A percentile compares a stretch with the other conserved stretches of the same genome.
phyloP scores from a whole-genome alignment of 2,329 filamentous ascomycete genomes.

The Apiospora hydei region DNA sequence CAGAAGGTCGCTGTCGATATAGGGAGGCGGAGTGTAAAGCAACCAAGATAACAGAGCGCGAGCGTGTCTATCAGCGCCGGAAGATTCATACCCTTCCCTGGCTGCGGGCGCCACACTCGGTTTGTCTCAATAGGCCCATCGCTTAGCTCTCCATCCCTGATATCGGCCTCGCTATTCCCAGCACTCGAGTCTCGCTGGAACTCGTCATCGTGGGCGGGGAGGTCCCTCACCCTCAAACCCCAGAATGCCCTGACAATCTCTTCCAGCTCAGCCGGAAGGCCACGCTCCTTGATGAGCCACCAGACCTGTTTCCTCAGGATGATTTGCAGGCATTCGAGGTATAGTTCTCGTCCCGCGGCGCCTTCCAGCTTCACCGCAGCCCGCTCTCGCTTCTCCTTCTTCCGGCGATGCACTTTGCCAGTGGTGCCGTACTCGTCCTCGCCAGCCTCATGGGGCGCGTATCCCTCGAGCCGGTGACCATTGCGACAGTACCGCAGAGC shows the following conservation, averaged over 20 bases:
- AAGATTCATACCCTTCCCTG: slow-evolving; percentile 57
- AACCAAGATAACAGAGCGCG: slow-evolving; percentile 80
- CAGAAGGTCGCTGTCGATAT: slow-evolving; percentile 77
- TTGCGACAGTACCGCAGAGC: slow-evolving; percentile 81
- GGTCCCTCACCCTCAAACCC: slow-evolving; percentile 69
- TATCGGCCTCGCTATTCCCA: slow-evolving; percentile 32
- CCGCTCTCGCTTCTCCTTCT: slow-evolving; percentile 63
- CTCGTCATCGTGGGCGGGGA: slow-evolving; percentile 58
- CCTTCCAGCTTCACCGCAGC: slow-evolving; percentile 67
- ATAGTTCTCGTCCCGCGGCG: slow-evolving; percentile 75
- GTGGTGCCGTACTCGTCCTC: slow-evolving; percentile 72
- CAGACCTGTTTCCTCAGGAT: slow-evolving; percentile 82
- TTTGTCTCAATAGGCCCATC: slow-evolving; percentile 38
- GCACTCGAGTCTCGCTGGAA: slow-evolving; percentile 34
- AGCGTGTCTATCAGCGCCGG: slow-evolving; percentile 79
- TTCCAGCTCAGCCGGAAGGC: slow-evolving; percentile 77
- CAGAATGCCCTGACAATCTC: slow-evolving; percentile 84
- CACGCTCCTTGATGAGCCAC: slow-evolving; percentile 73
- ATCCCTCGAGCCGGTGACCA: slow-evolving; percentile 78
- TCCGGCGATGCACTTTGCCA: slow-evolving; percentile 62
- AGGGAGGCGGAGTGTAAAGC: slow-evolving; percentile 77
- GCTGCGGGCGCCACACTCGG: slow-evolving; percentile 52
- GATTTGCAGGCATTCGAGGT: slow-evolving; percentile 83
- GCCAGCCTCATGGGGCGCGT: slow-evolving; percentile 62
- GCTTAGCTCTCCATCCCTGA: slow-evolving; percentile 39